Conservation (phyloP, 1,284 basidiomycete species). For the Ganoderma boninense region DNA sequence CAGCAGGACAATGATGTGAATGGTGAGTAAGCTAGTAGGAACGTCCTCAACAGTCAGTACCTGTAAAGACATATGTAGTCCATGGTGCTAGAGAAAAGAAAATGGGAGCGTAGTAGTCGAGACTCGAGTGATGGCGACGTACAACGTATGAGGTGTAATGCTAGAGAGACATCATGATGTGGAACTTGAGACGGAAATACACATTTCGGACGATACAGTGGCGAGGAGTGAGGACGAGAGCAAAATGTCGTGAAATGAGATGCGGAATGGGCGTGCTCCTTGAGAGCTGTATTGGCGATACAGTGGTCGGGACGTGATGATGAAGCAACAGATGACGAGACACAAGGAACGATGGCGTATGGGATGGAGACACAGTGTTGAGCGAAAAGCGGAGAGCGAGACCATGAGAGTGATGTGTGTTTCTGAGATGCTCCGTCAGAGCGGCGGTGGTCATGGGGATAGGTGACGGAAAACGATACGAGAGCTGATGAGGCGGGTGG, state of each 20-base stretch:
- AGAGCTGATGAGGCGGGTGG: not conserved
- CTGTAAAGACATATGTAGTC: too few species aligned
- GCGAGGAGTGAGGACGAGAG: not conserved
- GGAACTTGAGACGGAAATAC: too few species aligned
- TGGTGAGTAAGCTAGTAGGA: too few species aligned
- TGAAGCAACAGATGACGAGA: not conserved
- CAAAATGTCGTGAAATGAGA: not conserved
- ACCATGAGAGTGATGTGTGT: not conserved
- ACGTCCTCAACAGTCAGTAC: too few species aligned
- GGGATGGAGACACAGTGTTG: not conserved
- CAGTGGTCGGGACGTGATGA: not conserved
- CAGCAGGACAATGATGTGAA: too few species aligned
- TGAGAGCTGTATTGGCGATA: not conserved
- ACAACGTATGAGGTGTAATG: too few species aligned
- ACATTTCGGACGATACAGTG: too few species aligned
- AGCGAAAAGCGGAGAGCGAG: not conserved
- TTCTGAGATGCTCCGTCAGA: not conserved
- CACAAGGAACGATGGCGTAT: not conserved
- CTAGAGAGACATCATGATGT: too few species aligned
- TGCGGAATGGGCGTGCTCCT: not conserved
- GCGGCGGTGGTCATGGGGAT: not conserved
- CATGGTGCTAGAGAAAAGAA: too few species aligned
- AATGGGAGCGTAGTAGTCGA: too few species aligned
- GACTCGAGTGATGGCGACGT: too few species aligned
- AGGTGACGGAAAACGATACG: not conserved